These are phyloP conservation scores for Trichoderma atrobrunneum DNA, from an alignment of 2,329 filamentous ascomycete genomes.

Conservation along the genomic window DNA sequence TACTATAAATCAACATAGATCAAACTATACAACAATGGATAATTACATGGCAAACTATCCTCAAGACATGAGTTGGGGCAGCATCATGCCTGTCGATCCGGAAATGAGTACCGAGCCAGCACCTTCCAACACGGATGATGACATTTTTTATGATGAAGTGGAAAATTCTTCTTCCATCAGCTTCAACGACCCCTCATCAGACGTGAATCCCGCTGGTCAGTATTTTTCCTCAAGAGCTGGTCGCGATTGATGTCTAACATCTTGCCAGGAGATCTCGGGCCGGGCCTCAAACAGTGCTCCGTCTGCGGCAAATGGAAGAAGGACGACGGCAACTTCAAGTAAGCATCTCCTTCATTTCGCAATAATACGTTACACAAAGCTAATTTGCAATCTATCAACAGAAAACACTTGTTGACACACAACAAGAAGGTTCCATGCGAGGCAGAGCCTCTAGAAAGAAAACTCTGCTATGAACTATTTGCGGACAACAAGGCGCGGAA, in stretches of 20 bases:
- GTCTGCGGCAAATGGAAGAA: background rate
- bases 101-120: background rate
- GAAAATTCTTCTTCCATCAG: background rate
- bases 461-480: accelerated
- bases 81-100: background rate
- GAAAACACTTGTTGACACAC: background rate
- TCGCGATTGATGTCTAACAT: background rate
- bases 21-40: background rate
- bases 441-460: background rate
- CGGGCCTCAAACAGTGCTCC: background rate
- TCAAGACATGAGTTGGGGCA: background rate
- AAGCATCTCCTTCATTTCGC: background rate
- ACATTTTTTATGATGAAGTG: background rate
- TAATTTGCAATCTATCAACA: background rate
- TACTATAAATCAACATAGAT: too few species aligned
- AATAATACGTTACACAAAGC: accelerated
- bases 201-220: background rate
- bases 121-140: background rate
- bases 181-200: background rate
- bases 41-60: background rate
- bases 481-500: background rate
- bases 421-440: background rate
- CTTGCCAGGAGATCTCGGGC: background rate
- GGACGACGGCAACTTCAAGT: background rate
- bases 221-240: too few species aligned